phyloP scores from a whole-genome alignment of 768 basidiomycete genomes.

The Rhizopogon roseolus region DNA sequence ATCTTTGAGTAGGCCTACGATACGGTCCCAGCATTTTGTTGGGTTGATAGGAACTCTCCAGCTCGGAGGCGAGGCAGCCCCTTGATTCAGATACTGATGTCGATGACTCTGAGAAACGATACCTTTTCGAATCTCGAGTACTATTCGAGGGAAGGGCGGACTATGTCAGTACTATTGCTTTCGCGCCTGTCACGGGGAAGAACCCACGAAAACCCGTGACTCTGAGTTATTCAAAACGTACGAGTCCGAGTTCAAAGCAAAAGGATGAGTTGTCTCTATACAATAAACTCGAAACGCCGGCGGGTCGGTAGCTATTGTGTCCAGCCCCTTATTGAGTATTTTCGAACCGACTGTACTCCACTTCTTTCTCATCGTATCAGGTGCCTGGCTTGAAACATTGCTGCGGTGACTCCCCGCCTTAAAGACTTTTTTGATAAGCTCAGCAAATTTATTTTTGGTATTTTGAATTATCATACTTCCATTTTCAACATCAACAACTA shows the following conservation, averaged over 20 bases:
- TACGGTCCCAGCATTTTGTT: background rate
- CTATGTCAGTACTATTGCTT: conserved; percentile 7
- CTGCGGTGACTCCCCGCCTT: too few relatives aligned
- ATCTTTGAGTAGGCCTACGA: conserved; percentile 14
- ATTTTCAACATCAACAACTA: too few relatives aligned
- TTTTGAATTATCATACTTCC: too few relatives aligned
- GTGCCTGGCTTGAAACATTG: too few relatives aligned
- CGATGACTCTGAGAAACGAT: conserved; percentile 23
- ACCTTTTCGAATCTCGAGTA: conserved; percentile 29
- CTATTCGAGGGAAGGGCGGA: conserved; percentile 28
- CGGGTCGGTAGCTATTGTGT: too few relatives aligned
- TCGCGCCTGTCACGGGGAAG: background rate
- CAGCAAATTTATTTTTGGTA: too few relatives aligned
- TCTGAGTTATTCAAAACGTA: background rate
- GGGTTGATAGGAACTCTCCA: background rate
- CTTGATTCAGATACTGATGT: conserved; percentile 9
- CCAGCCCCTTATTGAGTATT: too few relatives aligned
- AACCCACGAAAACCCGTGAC: background rate
- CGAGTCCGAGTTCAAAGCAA: background rate
- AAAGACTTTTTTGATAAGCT: too few relatives aligned
- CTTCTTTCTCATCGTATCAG: too few relatives aligned
- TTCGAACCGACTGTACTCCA: too few relatives aligned
- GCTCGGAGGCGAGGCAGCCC: conserved; percentile 14
- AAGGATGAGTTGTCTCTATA: conserved; percentile 1
- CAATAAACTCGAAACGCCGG: too few relatives aligned